Evolutionary conservation across 169 alveolate species (phyloP), one percentile per base, ranked within the genome.

Genomic region (Eimeria mitis): DNA sequence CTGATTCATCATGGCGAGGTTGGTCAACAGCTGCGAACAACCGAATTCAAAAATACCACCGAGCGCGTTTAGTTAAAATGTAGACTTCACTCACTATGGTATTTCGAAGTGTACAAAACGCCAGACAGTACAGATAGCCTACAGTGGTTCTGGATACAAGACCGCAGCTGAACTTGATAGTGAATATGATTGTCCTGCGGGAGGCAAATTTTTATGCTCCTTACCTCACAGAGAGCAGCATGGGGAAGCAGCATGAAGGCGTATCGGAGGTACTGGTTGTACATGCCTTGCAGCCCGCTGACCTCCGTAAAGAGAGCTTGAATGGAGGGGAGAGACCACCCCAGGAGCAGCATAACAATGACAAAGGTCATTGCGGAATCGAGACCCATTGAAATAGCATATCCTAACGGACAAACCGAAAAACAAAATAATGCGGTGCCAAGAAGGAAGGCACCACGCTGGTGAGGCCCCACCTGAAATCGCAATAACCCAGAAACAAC

Each of bases 241-340:
- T 87, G 92, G 49, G 92, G 92, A 63, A 87, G 59, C 59, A 87
- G 54, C 92, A 87, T 87, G 28, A 87, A 63, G 42, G 42, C 6
- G 34, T 87, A 87, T 59, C 92, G 8, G 40, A 87, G 92, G 21
- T 87, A 87, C n/a, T 63, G 52, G 61, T 65, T 87, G 83, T 87
- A 87, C 65, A 63, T 63, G 54, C 92, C 83, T 28, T 87, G 68
- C 16, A 87, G 92, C 19, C 92, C 92, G 92, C 81, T 63, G 83
- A 87, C 92, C 44, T 87, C 81, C 6, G 92, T 87, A 42, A 87
- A 87, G 65, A 87, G 92, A 3, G 81, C 92, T 63, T 87, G 92
- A 87, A 87, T 59, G 11, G 92, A 87, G 49, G 92, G 92, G 37
- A 87, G 47, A 23, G 92, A 87, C 92, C 92, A 87, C 49, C 92